Percentiles rank a stretch among this genome's conserved stretches.
Evolutionary conservation across 371 early-diverging fungal genomes (phyloP).

Genomic region (Mucor irregularis): DNA sequence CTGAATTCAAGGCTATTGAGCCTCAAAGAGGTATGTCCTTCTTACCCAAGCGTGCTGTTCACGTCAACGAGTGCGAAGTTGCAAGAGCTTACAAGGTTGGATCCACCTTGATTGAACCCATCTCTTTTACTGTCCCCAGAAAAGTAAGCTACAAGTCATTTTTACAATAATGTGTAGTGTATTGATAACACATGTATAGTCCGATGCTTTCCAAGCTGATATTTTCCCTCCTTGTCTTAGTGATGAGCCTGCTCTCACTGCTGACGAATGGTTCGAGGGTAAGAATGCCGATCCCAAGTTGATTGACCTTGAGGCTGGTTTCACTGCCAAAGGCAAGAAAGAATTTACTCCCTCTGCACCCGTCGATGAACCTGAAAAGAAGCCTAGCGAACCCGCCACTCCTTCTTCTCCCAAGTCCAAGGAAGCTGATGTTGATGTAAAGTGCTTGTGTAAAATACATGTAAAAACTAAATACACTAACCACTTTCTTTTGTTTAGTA

Average conservation of each 20-base stretch:
- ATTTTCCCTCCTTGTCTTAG: conserved; percentile 88
- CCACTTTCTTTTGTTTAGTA: conserved; percentile 41
- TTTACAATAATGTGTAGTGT: no score
- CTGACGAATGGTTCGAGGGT: conserved; percentile 90
- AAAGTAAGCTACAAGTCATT: conserved; percentile 62
- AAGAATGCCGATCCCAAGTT: conserved; percentile 78
- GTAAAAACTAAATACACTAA: not conserved
- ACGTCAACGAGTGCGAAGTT: conserved; percentile 87
- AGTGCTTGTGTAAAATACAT: conserved; percentile 1
- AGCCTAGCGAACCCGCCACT: no score
- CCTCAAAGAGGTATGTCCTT: conserved; percentile 95
- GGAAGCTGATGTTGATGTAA: conserved; percentile 63
- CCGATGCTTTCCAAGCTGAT: conserved; percentile 96
- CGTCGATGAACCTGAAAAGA: conserved; percentile 51
- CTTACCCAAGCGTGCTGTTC: conserved; percentile 91
- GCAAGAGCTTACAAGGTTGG: conserved; percentile 92
- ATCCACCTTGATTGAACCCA: conserved; percentile 88
- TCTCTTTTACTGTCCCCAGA: conserved; percentile 96
- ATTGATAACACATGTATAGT: conserved; percentile 50
- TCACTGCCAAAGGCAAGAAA: conserved; percentile 67
- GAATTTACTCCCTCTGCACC: conserved; percentile 73
- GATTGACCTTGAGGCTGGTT: conserved; percentile 84
- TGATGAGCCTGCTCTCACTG: conserved; percentile 83
- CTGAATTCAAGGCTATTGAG: conserved; percentile 87
- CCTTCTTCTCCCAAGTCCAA: conserved; percentile 5